Conservation (phyloP, 1,284 basidiomycete species). For the Vanrija sp. region DNA sequence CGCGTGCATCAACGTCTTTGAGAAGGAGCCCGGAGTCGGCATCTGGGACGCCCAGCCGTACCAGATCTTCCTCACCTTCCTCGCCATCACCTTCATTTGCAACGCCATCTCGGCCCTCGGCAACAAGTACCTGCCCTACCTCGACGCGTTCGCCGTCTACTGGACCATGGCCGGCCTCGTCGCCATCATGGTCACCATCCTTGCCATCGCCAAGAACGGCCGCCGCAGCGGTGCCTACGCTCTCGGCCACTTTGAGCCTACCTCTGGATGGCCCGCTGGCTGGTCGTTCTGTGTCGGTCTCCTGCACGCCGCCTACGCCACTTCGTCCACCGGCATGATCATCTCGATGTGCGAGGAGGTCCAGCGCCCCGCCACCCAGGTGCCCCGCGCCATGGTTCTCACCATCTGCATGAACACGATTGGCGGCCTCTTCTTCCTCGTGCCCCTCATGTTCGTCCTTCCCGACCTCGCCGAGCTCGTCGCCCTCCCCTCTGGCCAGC, state of each 20-base stretch:
- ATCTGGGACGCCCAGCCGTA: conserved; percentile 17
- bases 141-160: conserved; percentile 33
- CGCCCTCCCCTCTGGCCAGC: conserved; percentile 47
- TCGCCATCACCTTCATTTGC: conserved; percentile 16
- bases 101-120: conserved; percentile 27
- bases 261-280: conserved; percentile 13
- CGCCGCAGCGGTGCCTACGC: conserved; percentile 32
- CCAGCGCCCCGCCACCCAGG: conserved; percentile 38
- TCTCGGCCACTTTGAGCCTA: conserved; percentile 21
- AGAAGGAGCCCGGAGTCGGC: conserved; percentile 10
- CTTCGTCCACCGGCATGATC: conserved; percentile 42
- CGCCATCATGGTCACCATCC: conserved; percentile 29
- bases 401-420: conserved; percentile 20
- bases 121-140: conserved; percentile 36
- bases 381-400: conserved; percentile 43
- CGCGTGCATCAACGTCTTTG: conserved; percentile 24
- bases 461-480: conserved; percentile 46
- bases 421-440: conserved; percentile 40
- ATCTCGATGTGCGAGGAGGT: conserved; percentile 47
- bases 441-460: conserved; percentile 51
- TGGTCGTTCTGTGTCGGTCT: conserved; percentile 38
- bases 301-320: conserved; percentile 39
- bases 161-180: conserved; percentile 27
- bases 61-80: conserved; percentile 17
- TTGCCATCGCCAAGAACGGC: conserved; percentile 42